Percentiles rank a stretch among this genome's conserved stretches.
phyloP scores from a whole-genome alignment of 768 basidiomycete species.

The Trametes maxima region DNA sequence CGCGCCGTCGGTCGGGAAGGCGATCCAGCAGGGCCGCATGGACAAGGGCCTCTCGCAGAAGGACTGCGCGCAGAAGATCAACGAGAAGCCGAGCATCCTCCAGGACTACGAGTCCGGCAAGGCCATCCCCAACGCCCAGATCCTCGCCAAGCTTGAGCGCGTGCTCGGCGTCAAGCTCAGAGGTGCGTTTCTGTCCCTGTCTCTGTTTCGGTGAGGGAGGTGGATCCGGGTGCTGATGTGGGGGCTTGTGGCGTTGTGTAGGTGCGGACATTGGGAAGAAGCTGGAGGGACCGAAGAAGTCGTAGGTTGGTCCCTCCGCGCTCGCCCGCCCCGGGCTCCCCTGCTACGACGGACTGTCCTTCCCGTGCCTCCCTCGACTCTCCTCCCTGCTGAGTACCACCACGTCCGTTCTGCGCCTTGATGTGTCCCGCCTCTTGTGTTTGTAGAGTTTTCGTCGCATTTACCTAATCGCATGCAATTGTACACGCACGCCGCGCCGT shows the following conservation, averaged over 20 bases:
- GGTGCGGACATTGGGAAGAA: slow-evolving; percentile 86
- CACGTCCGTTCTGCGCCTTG: slow-evolving; percentile 19
- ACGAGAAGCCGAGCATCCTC: slow-evolving; percentile 86
- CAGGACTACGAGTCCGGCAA: slow-evolving; percentile 90
- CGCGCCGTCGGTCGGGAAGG: slow-evolving; percentile 69
- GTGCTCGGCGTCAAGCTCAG: slow-evolving; percentile 85
- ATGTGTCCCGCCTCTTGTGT: not conserved
- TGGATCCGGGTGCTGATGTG: slow-evolving; percentile 11
- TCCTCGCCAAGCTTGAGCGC: slow-evolving; percentile 89
- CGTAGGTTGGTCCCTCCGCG: slow-evolving; percentile 50
- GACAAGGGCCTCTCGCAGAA: slow-evolving; percentile 86
- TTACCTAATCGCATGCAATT: slow-evolving; percentile 21
- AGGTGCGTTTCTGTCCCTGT: slow-evolving; percentile 50
- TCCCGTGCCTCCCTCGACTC: slow-evolving; percentile 29
- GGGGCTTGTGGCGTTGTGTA: slow-evolving; percentile 30
- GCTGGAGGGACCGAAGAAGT: slow-evolving; percentile 76
- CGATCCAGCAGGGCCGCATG: slow-evolving; percentile 79
- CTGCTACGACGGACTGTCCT: slow-evolving; percentile 26
- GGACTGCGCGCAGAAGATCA: slow-evolving; percentile 89
- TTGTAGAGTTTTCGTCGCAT: slow-evolving; percentile 23
- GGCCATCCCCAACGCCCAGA: slow-evolving; percentile 84
- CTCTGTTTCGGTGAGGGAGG: not conserved
- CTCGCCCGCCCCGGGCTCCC: slow-evolving; percentile 26
- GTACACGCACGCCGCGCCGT: slow-evolving; percentile 13
- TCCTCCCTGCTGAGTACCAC: slow-evolving; percentile 24